A percentile compares a stretch with the other conserved stretches of the same genome.
These are phyloP conservation scores for Amanita exitialis DNA, from an alignment of 768 basidiomycete species.

Conservation along the genomic window DNA sequence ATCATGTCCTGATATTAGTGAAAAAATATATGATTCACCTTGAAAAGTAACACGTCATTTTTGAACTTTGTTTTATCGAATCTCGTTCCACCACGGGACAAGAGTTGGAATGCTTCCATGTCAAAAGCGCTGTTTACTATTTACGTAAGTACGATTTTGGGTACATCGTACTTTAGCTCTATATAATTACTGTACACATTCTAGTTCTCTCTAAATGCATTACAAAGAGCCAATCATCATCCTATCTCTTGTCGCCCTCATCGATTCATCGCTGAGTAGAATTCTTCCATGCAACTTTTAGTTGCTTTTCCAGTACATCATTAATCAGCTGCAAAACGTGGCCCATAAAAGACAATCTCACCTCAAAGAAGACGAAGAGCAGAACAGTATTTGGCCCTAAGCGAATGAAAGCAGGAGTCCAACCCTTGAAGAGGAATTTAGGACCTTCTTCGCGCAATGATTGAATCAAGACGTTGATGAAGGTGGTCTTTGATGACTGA, in stretches of 20 bases:
- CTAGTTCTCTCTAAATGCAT: too few species aligned
- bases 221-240: too few species aligned
- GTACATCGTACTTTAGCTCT: too few species aligned
- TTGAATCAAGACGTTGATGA: conserved; percentile 40
- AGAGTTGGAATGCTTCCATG: conserved; percentile 85
- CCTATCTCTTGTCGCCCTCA: too few species aligned
- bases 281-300: conserved; percentile 51
- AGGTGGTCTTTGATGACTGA: conserved; percentile 40
- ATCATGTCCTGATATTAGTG: not conserved
- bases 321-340: not conserved
- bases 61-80: conserved; percentile 76
- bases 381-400: conserved; percentile 78
- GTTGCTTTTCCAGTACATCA: conserved; percentile 36
- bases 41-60: conserved; percentile 62
- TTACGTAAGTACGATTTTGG: too few species aligned
- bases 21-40: conserved; percentile 28
- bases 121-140: too few species aligned
- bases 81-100: conserved; percentile 75
- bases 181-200: not conserved
- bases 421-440: conserved; percentile 77
- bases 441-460: conserved; percentile 69
- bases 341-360: conserved; percentile 16
- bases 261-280: not conserved
- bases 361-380: conserved; percentile 82
- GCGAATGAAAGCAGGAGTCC: conserved; percentile 83